Conservation (phyloP, 2,329 filamentous ascomycete genomes). For the Colletotrichum sansevieriae region DNA sequence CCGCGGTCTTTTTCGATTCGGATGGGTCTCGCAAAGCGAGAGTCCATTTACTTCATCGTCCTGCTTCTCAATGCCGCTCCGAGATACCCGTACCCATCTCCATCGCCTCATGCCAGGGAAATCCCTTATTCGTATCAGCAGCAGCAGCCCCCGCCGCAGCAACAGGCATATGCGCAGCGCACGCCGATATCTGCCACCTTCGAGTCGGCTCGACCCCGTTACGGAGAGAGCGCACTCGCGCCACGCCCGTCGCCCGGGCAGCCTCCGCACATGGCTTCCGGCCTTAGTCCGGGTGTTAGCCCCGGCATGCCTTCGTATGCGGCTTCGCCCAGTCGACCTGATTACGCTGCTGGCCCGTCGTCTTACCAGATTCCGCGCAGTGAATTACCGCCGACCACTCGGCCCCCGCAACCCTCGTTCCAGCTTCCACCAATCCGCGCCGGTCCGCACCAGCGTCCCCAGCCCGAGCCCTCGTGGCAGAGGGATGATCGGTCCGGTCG, state of each 20-base stretch:
- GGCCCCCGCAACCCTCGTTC: constrained; percentile 52
- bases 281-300: constrained; percentile 57
- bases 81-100: constrained; percentile 58
- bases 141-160: constrained; percentile 46
- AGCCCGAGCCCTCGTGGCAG: constrained; percentile 49
- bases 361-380: constrained; percentile 68
- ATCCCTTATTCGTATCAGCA: constrained; percentile 57
- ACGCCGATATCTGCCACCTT: constrained; percentile 62
- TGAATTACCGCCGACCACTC: constrained; percentile 57
- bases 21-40: constrained; percentile 70
- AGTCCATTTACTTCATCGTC: constrained; percentile 73
- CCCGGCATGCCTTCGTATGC: constrained; percentile 61
- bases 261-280: constrained; percentile 52
- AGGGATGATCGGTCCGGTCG: constrained; percentile 66
- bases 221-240: constrained; percentile 51
- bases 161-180: constrained; percentile 56
- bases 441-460: constrained; percentile 49
- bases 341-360: constrained; percentile 58
- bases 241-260: constrained; percentile 49
- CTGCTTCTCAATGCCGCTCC: constrained; percentile 57
- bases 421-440: constrained; percentile 64
- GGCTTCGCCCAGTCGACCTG: constrained; percentile 58
- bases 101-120: constrained; percentile 60
- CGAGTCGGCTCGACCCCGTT: constrained; percentile 58
- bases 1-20: constrained; percentile 63